Base-by-base conservation (phyloP, 257 asterid species). In the Nicotiana otophora region DNA sequence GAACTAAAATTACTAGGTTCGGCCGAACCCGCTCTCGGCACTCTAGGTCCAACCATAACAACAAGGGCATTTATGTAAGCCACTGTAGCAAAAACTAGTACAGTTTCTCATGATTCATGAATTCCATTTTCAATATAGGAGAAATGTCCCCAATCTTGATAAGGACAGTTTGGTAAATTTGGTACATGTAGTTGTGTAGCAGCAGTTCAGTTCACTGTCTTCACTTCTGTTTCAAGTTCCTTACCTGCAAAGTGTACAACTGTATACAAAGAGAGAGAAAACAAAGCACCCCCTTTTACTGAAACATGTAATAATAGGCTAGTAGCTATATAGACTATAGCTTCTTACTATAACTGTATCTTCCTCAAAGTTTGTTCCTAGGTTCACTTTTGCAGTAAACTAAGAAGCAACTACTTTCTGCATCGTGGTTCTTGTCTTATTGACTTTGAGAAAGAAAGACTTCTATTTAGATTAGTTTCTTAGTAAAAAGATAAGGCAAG, bases 171-270 rank as follows among this genome's bases (percentile, higher is more conserved):
- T 90, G 93, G 95, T 88, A 90, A 89, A 83, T 86, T 85, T 14
- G 83, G 86, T 84, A 84, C 80, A 77, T 64, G 75, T 93, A 81
- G 91, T 82, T 90, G 76, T 83, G 65, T 9, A 42, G 51, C 51
- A 7, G 51, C 51, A 42, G 11, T 42, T 42, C 81, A 86, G 90
- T 87, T 95, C 36, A 46, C 23, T 89, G 76, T 89, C 85, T 94
- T 92, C 96, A 88, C 93, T 92, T 93, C 69, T 86, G 82, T 83
- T 90, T 77, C 90, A 90, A 91, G 95, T 92, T 89, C 51, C 51
- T 42, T 42, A 42, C 11, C 51, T 42, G 51, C 51, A 42, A 7
- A 42, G 51, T 42, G 11, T 42, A 42, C 51, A 42, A 42, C 11
- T 42, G 51, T 42, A 42, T 42, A 42, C 11, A 42, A 42, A 8